phyloP scores from a whole-genome alignment of 2,329 filamentous ascomycete genomes.

The Colletotrichum abscissum region DNA sequence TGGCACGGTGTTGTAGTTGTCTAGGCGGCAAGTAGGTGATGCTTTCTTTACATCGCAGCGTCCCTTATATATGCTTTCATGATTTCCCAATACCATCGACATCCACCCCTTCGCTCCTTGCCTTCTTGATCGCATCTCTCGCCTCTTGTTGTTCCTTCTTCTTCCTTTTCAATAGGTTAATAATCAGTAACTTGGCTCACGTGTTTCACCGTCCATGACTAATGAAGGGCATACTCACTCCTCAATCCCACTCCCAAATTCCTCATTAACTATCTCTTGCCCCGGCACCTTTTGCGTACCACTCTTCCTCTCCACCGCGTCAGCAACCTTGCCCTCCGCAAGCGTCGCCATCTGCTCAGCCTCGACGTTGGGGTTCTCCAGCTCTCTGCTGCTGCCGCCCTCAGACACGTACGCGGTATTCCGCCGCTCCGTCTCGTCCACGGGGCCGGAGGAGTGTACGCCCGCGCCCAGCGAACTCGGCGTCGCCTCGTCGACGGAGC shows the following conservation, averaged over 20 bases:
- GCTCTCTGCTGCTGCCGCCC: background rate
- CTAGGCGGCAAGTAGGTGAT: too few relatives aligned
- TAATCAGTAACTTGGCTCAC: background rate
- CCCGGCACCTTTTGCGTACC: constrained; percentile 38
- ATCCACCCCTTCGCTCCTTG: constrained; percentile 34
- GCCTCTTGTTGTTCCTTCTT: constrained; percentile 39
- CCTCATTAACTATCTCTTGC: constrained; percentile 34
- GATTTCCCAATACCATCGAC: constrained; percentile 35
- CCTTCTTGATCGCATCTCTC: constrained; percentile 37
- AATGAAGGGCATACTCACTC: constrained; percentile 22
- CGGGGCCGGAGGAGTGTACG: constrained; percentile 36
- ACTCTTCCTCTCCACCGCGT: constrained; percentile 40
- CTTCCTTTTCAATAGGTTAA: constrained; percentile 35
- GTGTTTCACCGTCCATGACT: too few relatives aligned
- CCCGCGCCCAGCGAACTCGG: constrained; percentile 37
- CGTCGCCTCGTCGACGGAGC: constrained; percentile 30
- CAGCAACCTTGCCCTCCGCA: constrained; percentile 41
- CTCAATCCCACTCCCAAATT: constrained; percentile 38
- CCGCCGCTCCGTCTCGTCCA: constrained; percentile 35
- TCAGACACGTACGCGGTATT: constrained; percentile 25
- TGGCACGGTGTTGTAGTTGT: too few relatives aligned
- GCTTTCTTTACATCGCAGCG: too few relatives aligned
- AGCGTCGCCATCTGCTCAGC: constrained; percentile 41
- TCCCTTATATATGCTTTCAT: constrained; percentile 12
- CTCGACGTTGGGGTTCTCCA: constrained; percentile 39